These are phyloP conservation scores for Setaria viridis DNA, from an alignment of 202 grass and related monocot genomes.

Conservation along the genomic window DNA sequence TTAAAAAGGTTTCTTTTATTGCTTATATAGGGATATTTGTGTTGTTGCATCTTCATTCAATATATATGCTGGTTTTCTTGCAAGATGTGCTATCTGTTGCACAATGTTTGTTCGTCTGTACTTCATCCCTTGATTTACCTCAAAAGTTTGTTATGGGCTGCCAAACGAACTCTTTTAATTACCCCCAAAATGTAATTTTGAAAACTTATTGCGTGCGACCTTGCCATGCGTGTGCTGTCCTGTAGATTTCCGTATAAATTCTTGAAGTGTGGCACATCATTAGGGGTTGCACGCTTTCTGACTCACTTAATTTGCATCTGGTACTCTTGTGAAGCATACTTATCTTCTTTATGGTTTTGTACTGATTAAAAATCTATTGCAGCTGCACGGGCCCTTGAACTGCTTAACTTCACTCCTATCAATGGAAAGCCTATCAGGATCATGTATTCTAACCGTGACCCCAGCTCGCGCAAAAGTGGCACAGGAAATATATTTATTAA, in stretches of 20 bases:
- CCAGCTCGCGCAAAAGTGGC: slow-evolving; percentile 73
- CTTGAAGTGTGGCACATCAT: too few species aligned
- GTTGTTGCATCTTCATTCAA: not conserved
- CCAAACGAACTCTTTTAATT: not conserved
- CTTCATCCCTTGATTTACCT: not conserved
- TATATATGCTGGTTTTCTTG: not conserved
- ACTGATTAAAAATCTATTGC: slow-evolving; percentile 34
- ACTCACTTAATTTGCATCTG: not conserved
- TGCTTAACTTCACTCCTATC: slow-evolving; percentile 75
- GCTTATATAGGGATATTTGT: not conserved
- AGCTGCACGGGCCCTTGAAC: slow-evolving; percentile 65
- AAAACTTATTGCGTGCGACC: not conserved
- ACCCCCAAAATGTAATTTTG: not conserved
- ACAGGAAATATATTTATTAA: slow-evolving; percentile 85
- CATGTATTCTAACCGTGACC: slow-evolving; percentile 88
- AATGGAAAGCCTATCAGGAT: slow-evolving; percentile 83
- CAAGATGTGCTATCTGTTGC: not conserved
- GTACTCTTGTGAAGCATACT: not conserved
- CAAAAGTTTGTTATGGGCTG: not conserved
- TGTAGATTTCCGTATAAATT: not conserved
- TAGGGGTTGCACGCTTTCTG: not conserved
- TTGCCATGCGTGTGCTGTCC: not conserved
- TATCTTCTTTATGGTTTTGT: not conserved
- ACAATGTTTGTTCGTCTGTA: not conserved
- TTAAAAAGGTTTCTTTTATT: not conserved